phyloP scores from a whole-genome alignment of 2,329 filamentous ascomycete species.

The Cyphellophora attinorum region DNA sequence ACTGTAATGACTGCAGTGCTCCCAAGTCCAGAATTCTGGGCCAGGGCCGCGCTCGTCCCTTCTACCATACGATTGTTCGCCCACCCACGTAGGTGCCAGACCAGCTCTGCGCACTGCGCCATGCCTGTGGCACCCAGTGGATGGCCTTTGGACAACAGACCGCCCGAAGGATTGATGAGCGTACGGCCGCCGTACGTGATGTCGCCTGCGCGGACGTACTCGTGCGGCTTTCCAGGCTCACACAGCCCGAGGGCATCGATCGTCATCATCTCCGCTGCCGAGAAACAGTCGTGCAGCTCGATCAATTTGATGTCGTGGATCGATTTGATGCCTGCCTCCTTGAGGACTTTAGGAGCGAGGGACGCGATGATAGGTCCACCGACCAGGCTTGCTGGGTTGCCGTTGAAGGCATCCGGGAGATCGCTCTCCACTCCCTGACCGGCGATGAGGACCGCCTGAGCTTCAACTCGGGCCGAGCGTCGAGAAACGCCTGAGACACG shows the following conservation, averaged over 20 bases:
- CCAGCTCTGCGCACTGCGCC: slow-evolving; percentile 87
- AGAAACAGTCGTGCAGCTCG: slow-evolving; percentile 96
- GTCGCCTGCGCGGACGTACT: slow-evolving; percentile 75
- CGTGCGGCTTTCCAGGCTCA: slow-evolving; percentile 74
- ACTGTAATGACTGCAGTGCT: slow-evolving; percentile 84
- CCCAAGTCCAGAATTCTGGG: slow-evolving; percentile 87
- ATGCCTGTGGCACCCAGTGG: slow-evolving; percentile 87
- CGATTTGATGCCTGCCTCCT: slow-evolving; percentile 59
- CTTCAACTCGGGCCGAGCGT: slow-evolving; percentile 71
- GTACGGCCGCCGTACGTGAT: slow-evolving; percentile 78
- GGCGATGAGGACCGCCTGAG: slow-evolving; percentile 75
- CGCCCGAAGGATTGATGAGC: slow-evolving; percentile 85
- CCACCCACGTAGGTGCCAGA: slow-evolving; percentile 94
- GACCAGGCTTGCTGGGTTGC: slow-evolving; percentile 76
- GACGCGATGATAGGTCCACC: slow-evolving; percentile 75
- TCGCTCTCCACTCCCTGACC: slow-evolving; percentile 83
- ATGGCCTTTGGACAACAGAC: slow-evolving; percentile 91
- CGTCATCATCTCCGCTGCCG: slow-evolving; percentile 85
- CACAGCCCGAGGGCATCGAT: slow-evolving; percentile 78
- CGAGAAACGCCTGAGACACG: slow-evolving; percentile 80
- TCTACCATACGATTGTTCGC: slow-evolving; percentile 66
- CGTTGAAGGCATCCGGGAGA: slow-evolving; percentile 64
- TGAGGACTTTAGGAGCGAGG: slow-evolving; percentile 60
- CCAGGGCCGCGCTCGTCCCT: slow-evolving; percentile 63
- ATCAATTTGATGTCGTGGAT: slow-evolving; percentile 71